Evolutionary conservation across 2,329 filamentous ascomycete species (phyloP), one percentile per base, ranked within the genome.

Genomic region (Myrmaecium sp.): DNA sequence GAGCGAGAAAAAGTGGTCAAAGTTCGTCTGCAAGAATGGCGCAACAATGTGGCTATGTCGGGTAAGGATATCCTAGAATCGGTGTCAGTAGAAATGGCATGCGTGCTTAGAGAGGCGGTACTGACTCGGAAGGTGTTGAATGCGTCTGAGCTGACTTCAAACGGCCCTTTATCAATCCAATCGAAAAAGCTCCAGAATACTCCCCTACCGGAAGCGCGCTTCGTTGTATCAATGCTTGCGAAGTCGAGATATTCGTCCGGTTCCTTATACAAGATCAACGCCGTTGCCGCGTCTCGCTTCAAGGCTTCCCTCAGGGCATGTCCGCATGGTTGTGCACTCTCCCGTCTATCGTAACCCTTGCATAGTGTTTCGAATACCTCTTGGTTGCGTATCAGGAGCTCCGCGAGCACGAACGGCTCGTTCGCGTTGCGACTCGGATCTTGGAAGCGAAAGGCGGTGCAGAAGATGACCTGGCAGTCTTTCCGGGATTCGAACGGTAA

Each of bases 111-210:
- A n/a, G n/a, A n/a, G n/a, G n/a, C n/a, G n/a, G n/a, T n/a, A n/a
- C 37, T 12, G 65, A 93, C 81, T 50, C 86, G 69, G 54, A 98
- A 98, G 4, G 86, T 95, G 31, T 84, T 93, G 51, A 98, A 98
- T 2, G 89, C 86, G 60, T 98, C 89, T 17, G 89, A 86, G 42
- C 83, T 84, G 37, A 95, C 81, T 58, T 98, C 89, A 44, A 98
- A 98, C 16, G 79, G 84, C 40, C 83, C 82, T 54, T 82, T 82
- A 56, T 95, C 84, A 42, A 98, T 92, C 82, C 86, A 98, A 34
- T 78, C 72, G 46, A 98, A 95, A 55, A 95, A 95, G 24, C 70
- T 75, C 89, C 89, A 98, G 50, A 98, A 94, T 2, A 94, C 72
- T 3, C 86, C 86, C 23, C 72, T 66, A 8, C 84, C 84, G 24